These are phyloP conservation scores for Fusarium decemcellulare DNA, from an alignment of 2,329 filamentous ascomycete genomes.

Conservation along the genomic window DNA sequence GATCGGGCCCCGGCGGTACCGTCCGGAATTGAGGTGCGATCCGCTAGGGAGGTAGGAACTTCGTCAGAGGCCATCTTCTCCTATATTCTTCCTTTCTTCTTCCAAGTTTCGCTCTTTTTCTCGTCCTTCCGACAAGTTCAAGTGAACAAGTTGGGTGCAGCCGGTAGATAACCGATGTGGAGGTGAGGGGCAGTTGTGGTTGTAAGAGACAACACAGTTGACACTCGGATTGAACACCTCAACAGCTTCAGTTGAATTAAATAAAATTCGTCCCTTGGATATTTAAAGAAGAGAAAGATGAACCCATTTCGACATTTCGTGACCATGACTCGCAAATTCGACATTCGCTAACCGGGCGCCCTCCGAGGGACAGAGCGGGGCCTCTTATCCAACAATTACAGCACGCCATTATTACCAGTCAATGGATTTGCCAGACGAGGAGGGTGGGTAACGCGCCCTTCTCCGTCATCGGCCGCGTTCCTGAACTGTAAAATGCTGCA, in stretches of 20 bases:
- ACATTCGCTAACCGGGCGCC: slow-evolving; percentile 12
- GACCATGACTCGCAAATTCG: slow-evolving; percentile 9
- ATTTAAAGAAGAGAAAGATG: neutral
- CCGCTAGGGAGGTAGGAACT: slow-evolving; percentile 23
- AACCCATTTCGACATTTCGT: neutral
- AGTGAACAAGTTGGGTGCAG: slow-evolving; percentile 11
- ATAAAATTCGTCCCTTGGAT: neutral
- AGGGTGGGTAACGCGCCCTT: neutral
- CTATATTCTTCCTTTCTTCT: neutral
- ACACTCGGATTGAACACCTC: neutral
- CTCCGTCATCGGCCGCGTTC: slow-evolving; percentile 39
- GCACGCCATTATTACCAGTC: slow-evolving; percentile 37
- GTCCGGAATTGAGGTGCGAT: slow-evolving; percentile 14
- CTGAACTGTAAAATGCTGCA: neutral
- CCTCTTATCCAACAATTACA: slow-evolving; percentile 22
- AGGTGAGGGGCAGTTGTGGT: slow-evolving; percentile 33
- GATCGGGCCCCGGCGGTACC: slow-evolving; percentile 19
- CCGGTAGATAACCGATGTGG: neutral
- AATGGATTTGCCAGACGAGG: neutral
- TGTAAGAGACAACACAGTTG: neutral
- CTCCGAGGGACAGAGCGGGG: slow-evolving; percentile 27
- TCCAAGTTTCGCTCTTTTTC: neutral
- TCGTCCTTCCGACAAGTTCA: neutral
- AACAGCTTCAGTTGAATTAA: neutral
- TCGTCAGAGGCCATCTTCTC: slow-evolving; percentile 42